Base-by-base conservation (phyloP, 768 basidiomycete genomes). In the Pisolithus sp. region DNA sequence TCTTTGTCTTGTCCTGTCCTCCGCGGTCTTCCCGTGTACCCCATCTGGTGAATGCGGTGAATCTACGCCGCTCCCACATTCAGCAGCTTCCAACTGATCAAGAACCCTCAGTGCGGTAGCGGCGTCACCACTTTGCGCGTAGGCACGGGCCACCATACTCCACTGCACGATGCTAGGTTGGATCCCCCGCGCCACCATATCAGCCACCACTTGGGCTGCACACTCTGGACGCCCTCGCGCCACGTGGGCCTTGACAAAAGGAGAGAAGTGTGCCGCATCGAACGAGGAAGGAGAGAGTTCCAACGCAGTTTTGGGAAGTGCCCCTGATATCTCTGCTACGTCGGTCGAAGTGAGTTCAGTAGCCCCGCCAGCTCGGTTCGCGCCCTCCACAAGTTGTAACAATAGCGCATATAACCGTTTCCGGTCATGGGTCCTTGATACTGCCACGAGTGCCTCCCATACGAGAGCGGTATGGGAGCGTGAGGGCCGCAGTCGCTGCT, bases 151-250 rank as follows among this genome's bases (percentile, higher is more conserved):
- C 30, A 81, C 59, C 28, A 76, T 71, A n/a, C 77, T 76, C 58
- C 76, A 76, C 36, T 79, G 75, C n/a, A 75, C 62, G 7, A 72
- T 57, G 21, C 64, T 65, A 0, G 83, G 83, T 5, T 58, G 48
- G 26, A 86, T 54, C 4, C 75, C 76, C 0, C 76, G 58, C 7
- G 58, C 47, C 4, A 70, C 43, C 80, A 86, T 83, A 59, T 85
- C 81, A n/a, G 55, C 56, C 37, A 86, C 47, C 18, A 84, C 68
- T 20, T 57, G 53, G 0, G 68, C 58, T 0, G 76, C 78, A 26
- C 62, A 60, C 5, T 57, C 44, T 0, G 73, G 60, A 1, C 71
- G 68, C 26, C 53, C 56, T 4, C 59, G 47, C 5, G 56, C 49
- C 47, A 71, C 70, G 57, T 80, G 67, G 18, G 62, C 62, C 34